These are phyloP conservation scores for Lippia alba DNA, from an alignment of 305 asterid genomes.

Conservation along the genomic window DNA sequence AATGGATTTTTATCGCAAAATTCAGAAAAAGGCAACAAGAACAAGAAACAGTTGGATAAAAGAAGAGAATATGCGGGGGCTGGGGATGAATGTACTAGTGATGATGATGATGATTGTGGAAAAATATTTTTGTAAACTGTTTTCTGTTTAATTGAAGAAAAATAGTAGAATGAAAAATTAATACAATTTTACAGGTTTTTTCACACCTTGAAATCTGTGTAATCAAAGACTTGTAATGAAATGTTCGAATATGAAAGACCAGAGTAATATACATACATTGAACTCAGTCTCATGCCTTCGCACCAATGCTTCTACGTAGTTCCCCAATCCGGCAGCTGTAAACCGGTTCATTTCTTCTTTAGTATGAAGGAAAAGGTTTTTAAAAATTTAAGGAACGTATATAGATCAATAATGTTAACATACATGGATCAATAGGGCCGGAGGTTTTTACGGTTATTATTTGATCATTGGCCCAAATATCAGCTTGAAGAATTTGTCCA, in stretches of 20 bases:
- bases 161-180: too few species aligned
- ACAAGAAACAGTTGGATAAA: neutral
- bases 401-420: constrained; percentile 18
- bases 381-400: neutral
- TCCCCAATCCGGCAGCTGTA: constrained; percentile 96
- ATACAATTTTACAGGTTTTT: too few species aligned
- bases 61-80: neutral
- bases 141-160: too few species aligned
- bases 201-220: too few species aligned
- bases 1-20: constrained; percentile 19
- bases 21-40: neutral
- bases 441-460: constrained; percentile 59
- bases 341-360: neutral
- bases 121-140: too few species aligned
- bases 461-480: constrained; percentile 54
- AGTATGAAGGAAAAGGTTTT: neutral
- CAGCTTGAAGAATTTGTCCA: constrained; percentile 79
- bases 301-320: constrained; percentile 94
- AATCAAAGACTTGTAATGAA: too few species aligned
- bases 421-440: constrained; percentile 90
- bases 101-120: too few species aligned
- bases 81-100: too few species aligned
- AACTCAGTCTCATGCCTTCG: constrained; percentile 94
- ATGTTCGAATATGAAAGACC: too few species aligned
- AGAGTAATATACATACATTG: constrained; percentile 66